A percentile compares a stretch with the other conserved stretches of the same genome.
Conservation (phyloP, 441 rosid genomes). For the Eruca vesicaria region DNA sequence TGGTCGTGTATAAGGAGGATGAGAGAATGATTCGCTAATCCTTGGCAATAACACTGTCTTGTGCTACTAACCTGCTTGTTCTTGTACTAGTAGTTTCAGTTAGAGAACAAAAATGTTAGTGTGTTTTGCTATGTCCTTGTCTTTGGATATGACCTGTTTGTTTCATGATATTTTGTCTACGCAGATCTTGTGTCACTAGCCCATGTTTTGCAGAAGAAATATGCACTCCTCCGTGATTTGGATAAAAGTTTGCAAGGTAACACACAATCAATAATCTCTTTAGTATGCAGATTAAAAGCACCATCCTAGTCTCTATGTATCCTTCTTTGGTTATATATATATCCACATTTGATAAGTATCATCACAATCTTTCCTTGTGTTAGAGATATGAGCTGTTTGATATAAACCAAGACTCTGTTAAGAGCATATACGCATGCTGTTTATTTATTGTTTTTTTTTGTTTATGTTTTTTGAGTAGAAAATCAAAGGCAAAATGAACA, state of each 20-base stretch:
- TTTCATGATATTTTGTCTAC: background rate
- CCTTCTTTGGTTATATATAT: background rate
- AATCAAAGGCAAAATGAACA: slow-evolving; percentile 83
- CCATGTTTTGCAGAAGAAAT: slow-evolving; percentile 82
- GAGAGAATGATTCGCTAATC: background rate
- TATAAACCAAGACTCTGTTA: background rate
- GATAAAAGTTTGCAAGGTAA: slow-evolving; percentile 94
- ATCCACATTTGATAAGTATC: background rate
- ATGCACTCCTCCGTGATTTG: slow-evolving; percentile 77
- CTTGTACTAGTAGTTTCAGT: background rate
- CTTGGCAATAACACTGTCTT: background rate
- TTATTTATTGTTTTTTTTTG: background rate
- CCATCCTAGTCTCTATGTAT: background rate
- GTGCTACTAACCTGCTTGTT: background rate
- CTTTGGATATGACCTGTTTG: background rate
- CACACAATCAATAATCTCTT: background rate
- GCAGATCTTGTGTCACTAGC: slow-evolving; percentile 81
- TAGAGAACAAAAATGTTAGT: background rate
- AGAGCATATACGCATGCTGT: background rate
- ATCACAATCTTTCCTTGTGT: background rate
- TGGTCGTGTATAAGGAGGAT: background rate
- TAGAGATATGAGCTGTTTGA: background rate
- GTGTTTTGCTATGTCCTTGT: background rate
- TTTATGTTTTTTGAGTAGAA: slow-evolving; percentile 41
- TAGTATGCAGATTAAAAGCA: background rate